Base-by-base conservation (phyloP, 495 filamentous ascomycete genomes). In the Peziza echinospora region DNA sequence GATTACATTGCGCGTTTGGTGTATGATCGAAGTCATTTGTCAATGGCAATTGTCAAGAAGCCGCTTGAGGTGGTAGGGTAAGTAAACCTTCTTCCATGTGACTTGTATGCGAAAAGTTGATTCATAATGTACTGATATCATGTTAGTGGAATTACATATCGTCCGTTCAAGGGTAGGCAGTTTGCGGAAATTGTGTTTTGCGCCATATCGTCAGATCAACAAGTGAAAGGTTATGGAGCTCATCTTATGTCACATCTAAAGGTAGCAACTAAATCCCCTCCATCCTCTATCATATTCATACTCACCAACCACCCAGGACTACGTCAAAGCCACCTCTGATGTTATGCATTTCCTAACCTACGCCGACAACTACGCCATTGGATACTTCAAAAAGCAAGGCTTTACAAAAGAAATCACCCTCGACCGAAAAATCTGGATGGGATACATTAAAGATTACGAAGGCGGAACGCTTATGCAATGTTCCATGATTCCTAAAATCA, bases 391-490 rank as follows among this genome's bases (percentile, higher is more conserved):
- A 62, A 97, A 97, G 62, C 89, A 97, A 62, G 89, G 89, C 0
- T 97, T 97, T 54, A 96, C 91, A 0, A 97, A 97, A 60, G 86
- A 97, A 51, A 96, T 97, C 53, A 93, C 84, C 0, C 73, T 97
- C 1, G 82, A 86, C 40, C 80, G 75, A 57, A 73, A 78, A 6
- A 77, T 82, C 16, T 97, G 89, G 89, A 97, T 96, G 91, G 89
- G 89, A 24, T 97, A 94, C 59, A 97, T 97, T 62, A 97, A 97
- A 63, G 89, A 97, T 62, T 97, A 97, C 62, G 89, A 97, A 65
- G 89, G 89, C 24, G 89, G 89, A 39, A 97, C 89, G 0, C 93
- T 97, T 52, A 97, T 97, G 89, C 89, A 97, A 64, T 97, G 89
- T 62, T 80, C 80, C 41, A 96, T 97, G 89, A 71, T 97, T 23